These are phyloP conservation scores for Podospora appendiculata DNA, from an alignment of 495 filamentous ascomycete genomes.

Conservation along the genomic window DNA sequence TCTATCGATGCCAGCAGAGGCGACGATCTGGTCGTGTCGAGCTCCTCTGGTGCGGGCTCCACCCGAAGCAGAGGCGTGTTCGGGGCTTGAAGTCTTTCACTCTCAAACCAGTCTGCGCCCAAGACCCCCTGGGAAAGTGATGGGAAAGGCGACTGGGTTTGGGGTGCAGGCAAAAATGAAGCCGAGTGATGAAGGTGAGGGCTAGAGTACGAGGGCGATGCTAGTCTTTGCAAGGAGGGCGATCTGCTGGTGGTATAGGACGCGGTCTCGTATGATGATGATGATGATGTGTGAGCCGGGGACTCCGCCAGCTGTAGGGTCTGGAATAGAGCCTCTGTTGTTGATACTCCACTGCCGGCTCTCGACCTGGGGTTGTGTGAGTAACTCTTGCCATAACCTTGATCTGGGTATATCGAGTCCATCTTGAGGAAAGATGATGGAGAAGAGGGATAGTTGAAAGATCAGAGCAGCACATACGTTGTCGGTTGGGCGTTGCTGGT, in stretches of 20 bases:
- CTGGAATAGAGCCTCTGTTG: slow-evolving; percentile 28
- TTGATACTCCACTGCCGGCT: slow-evolving; percentile 26
- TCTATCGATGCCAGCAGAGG: slow-evolving; percentile 18
- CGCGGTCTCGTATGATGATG: slow-evolving; percentile 18
- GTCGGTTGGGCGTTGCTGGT: slow-evolving; percentile 5
- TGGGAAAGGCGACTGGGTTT: slow-evolving; percentile 20
- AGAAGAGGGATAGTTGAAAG: slow-evolving; percentile 5
- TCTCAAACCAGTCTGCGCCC: slow-evolving; percentile 24
- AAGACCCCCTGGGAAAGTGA: slow-evolving; percentile 17
- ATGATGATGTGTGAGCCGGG: slow-evolving; percentile 10
- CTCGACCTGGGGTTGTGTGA: slow-evolving; percentile 37
- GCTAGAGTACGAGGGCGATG: slow-evolving; percentile 21
- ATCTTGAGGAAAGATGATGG: slow-evolving; percentile 16
- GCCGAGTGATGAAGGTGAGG: slow-evolving; percentile 17
- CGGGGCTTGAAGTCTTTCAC: slow-evolving; percentile 16
- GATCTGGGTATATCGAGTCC: slow-evolving; percentile 23
- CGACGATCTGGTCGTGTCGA: slow-evolving; percentile 16
- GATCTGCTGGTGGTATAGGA: slow-evolving; percentile 21
- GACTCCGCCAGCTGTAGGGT: slow-evolving; percentile 24
- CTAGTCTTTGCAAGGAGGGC: slow-evolving; percentile 18
- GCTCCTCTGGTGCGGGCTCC: slow-evolving; percentile 24
- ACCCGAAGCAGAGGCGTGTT: slow-evolving; percentile 27
- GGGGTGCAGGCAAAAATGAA: slow-evolving; percentile 16
- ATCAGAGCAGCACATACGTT: slow-evolving; percentile 21
- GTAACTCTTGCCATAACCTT: slow-evolving; percentile 31